These are phyloP conservation scores for Xylaria sp. DNA, from an alignment of 2,329 filamentous ascomycete genomes.

Conservation along the genomic window DNA sequence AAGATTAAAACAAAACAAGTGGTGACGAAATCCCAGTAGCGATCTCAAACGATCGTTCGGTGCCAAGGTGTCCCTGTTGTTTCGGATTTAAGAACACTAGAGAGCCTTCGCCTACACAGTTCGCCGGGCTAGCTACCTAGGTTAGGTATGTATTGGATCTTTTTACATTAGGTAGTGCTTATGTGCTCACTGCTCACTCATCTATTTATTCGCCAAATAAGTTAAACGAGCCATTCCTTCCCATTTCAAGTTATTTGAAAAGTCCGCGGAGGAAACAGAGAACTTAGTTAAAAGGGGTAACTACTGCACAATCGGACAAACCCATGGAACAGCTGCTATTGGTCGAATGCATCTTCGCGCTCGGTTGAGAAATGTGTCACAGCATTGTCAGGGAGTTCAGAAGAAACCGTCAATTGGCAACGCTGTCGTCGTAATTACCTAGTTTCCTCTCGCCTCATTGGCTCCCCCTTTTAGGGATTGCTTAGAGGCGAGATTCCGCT, in stretches of 20 bases:
- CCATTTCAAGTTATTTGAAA: not conserved
- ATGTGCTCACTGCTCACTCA: no score
- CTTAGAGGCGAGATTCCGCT: not conserved
- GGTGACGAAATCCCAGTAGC: constrained; percentile 24
- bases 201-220: not conserved
- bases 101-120: not conserved
- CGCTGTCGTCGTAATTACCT: not conserved
- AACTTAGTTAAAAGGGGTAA: not conserved
- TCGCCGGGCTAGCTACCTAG: not conserved
- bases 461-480: not conserved
- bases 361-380: constrained; percentile 6
- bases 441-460: not conserved
- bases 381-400: constrained; percentile 15
- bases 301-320: not conserved
- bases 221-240: not conserved
- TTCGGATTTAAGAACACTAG: constrained; percentile 22
- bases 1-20: constrained; percentile 30
- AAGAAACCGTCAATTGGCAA: constrained; percentile 1
- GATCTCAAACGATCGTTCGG: constrained; percentile 37
- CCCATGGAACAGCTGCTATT: not conserved
- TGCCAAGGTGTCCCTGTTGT: constrained; percentile 23
- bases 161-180: not conserved
- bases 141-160: no score
- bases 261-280: not conserved
- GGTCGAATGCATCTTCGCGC: constrained; percentile 1